Conservation (phyloP, 2,329 filamentous ascomycete species). For the Colletotrichum lini region DNA sequence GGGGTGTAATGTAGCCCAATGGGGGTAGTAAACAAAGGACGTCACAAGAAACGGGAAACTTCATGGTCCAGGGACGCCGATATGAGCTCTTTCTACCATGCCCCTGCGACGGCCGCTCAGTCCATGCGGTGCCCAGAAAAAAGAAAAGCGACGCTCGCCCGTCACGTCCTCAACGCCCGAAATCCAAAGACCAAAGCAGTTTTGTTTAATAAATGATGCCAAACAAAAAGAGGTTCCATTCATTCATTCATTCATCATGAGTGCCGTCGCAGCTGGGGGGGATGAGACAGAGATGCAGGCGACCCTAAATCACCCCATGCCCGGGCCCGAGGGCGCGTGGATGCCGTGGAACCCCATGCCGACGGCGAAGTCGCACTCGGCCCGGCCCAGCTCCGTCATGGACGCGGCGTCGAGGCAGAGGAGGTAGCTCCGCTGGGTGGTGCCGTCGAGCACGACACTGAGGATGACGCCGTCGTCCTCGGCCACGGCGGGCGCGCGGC, state of each 20-base stretch:
- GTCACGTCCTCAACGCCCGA: not conserved
- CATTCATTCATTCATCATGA: too few relatives aligned
- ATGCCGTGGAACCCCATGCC: constrained; percentile 77
- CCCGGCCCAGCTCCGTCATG: constrained; percentile 75
- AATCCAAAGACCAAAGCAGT: too few relatives aligned
- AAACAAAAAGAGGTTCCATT: too few relatives aligned
- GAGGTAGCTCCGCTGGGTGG: constrained; percentile 72
- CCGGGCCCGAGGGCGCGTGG: constrained; percentile 53
- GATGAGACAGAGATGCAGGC: not conserved
- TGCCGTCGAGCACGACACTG: constrained; percentile 75
- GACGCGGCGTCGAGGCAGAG: constrained; percentile 74
- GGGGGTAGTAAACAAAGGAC: too few relatives aligned
- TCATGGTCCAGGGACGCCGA: too few relatives aligned
- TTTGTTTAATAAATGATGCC: too few relatives aligned
- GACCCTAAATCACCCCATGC: not conserved
- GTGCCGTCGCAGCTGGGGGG: too few relatives aligned
- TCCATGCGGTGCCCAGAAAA: not conserved
- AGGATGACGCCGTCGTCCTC: constrained; percentile 77
- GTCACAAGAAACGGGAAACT: too few relatives aligned
- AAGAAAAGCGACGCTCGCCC: too few relatives aligned
- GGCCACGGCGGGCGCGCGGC: constrained; percentile 47
- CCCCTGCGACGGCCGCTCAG: not conserved
- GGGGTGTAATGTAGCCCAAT: too few relatives aligned
- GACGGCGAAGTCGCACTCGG: constrained; percentile 73
- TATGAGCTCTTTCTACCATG: too few relatives aligned